phyloP scores from a whole-genome alignment of 306 rosid genomes.

The Cyamopsis tetragonoloba region DNA sequence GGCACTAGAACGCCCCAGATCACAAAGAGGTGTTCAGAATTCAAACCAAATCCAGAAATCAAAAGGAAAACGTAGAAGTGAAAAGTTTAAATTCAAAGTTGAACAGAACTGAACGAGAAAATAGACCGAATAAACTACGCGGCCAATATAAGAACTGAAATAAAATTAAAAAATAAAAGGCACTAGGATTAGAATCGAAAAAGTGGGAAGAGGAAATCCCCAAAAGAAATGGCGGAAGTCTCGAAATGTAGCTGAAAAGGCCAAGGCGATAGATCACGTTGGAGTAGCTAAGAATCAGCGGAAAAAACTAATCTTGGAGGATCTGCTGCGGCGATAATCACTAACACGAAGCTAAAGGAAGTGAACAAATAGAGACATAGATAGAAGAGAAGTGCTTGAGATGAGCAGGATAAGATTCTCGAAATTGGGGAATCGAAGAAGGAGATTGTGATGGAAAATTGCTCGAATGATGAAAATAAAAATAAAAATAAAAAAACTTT shows the following conservation, averaged over 20 bases:
- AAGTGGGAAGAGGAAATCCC: neutral
- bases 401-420: slow-evolving; percentile 25
- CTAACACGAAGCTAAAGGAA: slow-evolving; percentile 29
- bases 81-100: slow-evolving; percentile 15
- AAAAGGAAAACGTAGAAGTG: slow-evolving; percentile 13
- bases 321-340: slow-evolving; percentile 48
- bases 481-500: slow-evolving; percentile 14
- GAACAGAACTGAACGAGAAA: slow-evolving; percentile 7
- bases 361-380: neutral
- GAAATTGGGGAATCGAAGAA: slow-evolving; percentile 19
- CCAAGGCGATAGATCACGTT: slow-evolving; percentile 43
- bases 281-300: slow-evolving; percentile 16
- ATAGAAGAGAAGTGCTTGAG: slow-evolving; percentile 8
- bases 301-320: slow-evolving; percentile 35
- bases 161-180: slow-evolving; percentile 19
- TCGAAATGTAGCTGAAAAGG: slow-evolving; percentile 51
- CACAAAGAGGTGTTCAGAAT: slow-evolving; percentile 26
- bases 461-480: slow-evolving; percentile 3
- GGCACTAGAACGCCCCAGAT: slow-evolving; percentile 30
- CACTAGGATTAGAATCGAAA: slow-evolving; percentile 26
- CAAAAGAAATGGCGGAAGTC: slow-evolving; percentile 28
- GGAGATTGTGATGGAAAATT: slow-evolving; percentile 28
- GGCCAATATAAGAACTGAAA: slow-evolving; percentile 14
- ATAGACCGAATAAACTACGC: slow-evolving; percentile 18
- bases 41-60: slow-evolving; percentile 16